Percentiles rank a stretch among this genome's conserved stretches.
Conservation (phyloP, 306 rosid species). For the Rosa persica region DNA sequence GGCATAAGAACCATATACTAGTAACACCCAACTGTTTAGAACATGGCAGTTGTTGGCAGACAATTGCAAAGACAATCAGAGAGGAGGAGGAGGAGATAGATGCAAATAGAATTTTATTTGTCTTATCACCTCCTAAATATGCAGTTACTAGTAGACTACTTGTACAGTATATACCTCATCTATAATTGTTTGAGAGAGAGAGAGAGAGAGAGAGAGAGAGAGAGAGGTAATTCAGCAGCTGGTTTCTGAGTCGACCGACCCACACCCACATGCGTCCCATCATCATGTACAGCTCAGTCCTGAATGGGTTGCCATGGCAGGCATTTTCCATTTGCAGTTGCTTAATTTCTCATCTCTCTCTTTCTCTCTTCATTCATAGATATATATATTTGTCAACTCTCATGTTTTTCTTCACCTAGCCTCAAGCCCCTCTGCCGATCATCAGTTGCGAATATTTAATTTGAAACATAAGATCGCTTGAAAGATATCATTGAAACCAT, state of each 20-base stretch:
- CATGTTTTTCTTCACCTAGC: constrained; percentile 36
- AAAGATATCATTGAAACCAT: constrained; percentile 22
- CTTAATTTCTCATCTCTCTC: constrained; percentile 28
- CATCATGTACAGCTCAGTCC: constrained; percentile 52
- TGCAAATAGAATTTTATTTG: constrained; percentile 22
- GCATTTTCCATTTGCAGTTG: constrained; percentile 15
- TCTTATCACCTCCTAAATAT: constrained; percentile 20
- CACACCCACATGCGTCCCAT: constrained; percentile 81
- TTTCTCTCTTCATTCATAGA: background rate
- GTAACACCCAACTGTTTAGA: constrained; percentile 27
- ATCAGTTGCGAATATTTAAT: background rate
- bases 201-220: constrained; percentile 29
- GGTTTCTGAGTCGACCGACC: constrained; percentile 40
- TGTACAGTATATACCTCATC: background rate
- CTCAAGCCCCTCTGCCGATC: constrained; percentile 13
- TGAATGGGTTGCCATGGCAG: constrained; percentile 40
- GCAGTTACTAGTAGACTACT: background rate
- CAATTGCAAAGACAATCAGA: constrained; percentile 27
- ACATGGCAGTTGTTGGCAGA: constrained; percentile 48
- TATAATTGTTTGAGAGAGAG: constrained; percentile 17
- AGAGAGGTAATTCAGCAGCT: constrained; percentile 13
- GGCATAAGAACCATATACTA: constrained; percentile 12
- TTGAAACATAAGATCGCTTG: constrained; percentile 15
- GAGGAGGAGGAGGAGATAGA: constrained; percentile 28
- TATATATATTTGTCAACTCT: constrained; percentile 39